phyloP scores from a whole-genome alignment of 2,329 filamentous ascomycete species.

The Colletotrichum cordylinicola region DNA sequence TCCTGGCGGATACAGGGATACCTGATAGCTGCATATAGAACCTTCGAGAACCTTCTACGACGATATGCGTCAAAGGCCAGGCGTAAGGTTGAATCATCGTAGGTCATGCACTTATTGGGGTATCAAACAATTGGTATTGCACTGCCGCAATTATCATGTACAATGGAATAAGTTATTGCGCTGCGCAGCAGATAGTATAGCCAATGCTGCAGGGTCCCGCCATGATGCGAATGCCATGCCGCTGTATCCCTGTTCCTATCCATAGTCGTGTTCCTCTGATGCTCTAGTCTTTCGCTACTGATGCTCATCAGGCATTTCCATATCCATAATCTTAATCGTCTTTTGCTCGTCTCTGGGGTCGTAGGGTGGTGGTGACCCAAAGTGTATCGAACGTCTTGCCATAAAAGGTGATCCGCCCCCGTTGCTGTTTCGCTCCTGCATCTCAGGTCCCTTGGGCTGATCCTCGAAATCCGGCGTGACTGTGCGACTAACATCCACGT shows the following conservation, averaged over 20 bases:
- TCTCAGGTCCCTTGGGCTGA: conserved; percentile 43
- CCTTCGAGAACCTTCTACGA: conserved; percentile 37
- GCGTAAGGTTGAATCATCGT: background rate
- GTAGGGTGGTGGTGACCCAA: background rate
- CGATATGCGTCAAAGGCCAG: background rate
- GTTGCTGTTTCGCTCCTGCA: conserved; percentile 45
- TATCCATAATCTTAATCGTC: conserved; percentile 39
- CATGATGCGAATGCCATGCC: background rate
- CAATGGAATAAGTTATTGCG: background rate
- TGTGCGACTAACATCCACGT: conserved; percentile 21
- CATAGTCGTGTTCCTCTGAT: background rate
- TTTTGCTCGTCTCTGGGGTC: conserved; percentile 23
- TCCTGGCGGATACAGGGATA: background rate
- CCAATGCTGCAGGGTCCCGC: background rate
- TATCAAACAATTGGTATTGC: conserved; percentile 15
- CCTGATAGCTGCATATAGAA: conserved; percentile 24
- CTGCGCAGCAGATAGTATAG: background rate
- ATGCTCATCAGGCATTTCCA: conserved; percentile 38
- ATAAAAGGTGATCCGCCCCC: conserved; percentile 29
- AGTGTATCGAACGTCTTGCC: conserved; percentile 18
- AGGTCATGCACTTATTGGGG: background rate
- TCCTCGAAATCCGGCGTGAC: conserved; percentile 21
- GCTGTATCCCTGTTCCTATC: background rate
- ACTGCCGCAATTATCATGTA: background rate
- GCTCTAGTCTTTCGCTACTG: conserved; percentile 15